Conservation (phyloP, 2,329 filamentous ascomycete species). For the Fusarium nanum region DNA sequence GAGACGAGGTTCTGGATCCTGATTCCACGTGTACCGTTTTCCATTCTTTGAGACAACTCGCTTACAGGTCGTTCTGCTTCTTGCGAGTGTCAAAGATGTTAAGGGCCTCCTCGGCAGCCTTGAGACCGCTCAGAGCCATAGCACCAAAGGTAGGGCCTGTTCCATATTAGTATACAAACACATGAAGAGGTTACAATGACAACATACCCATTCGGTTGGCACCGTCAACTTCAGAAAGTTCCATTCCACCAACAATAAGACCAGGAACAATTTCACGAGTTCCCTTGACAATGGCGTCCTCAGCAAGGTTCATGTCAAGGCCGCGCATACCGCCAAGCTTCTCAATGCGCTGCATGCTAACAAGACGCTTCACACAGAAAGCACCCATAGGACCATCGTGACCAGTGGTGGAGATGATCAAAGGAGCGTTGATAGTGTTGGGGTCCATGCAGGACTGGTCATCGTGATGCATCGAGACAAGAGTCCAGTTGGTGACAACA, state of each 20-base stretch:
- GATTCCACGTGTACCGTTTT: constrained; percentile 1
- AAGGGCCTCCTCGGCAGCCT: constrained; percentile 89
- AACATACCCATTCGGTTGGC: constrained; percentile 84
- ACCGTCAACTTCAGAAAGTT: constrained; percentile 89
- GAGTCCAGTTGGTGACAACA: constrained; percentile 96
- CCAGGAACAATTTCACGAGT: constrained; percentile 90
- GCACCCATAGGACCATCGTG: constrained; percentile 93
- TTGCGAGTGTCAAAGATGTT: constrained; percentile 81
- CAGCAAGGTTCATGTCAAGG: constrained; percentile 89
- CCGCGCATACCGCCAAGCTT: constrained; percentile 92
- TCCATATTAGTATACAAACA: background rate
- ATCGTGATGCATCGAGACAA: constrained; percentile 87
- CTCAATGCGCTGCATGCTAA: constrained; percentile 86
- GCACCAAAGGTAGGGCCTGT: constrained; percentile 82
- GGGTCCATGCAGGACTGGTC: constrained; percentile 97
- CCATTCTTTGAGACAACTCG: background rate
- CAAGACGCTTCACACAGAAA: constrained; percentile 90
- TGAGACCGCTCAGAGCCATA: constrained; percentile 88
- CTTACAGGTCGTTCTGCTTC: constrained; percentile 75
- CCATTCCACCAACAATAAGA: constrained; percentile 94
- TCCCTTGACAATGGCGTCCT: constrained; percentile 93
- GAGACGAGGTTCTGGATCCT: constrained; percentile 9
- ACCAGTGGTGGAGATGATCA: constrained; percentile 90
- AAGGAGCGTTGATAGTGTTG: constrained; percentile 93
- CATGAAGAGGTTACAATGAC: rapidly evolving